These are phyloP conservation scores for Phytophthora melonis DNA, from an alignment of 352 stramenopile species.

Conservation along the genomic window DNA sequence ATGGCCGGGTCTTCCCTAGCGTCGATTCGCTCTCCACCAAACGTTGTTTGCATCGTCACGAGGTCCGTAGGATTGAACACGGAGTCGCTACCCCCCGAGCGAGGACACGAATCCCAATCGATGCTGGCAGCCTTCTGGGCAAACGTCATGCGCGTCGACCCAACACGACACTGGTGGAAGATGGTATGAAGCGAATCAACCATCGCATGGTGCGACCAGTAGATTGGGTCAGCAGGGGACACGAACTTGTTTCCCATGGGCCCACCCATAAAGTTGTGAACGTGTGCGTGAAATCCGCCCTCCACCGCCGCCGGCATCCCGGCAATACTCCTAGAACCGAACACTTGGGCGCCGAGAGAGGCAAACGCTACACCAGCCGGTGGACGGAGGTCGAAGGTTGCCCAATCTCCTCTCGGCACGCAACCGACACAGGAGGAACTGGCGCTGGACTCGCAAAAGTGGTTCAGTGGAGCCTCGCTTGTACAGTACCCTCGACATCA, in stretches of 20 bases:
- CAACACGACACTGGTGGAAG: conserved; percentile 68
- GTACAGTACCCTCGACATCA: conserved; percentile 38
- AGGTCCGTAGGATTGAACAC: conserved; percentile 50
- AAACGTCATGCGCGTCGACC: conserved; percentile 43
- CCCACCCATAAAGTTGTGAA: conserved; percentile 49
- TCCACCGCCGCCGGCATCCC: conserved; percentile 47
- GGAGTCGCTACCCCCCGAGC: conserved; percentile 14
- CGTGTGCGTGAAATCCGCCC: conserved; percentile 43
- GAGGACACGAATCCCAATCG: background rate
- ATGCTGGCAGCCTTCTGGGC: conserved; percentile 44
- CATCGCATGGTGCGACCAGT: conserved; percentile 72
- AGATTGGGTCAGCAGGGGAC: conserved; percentile 62
- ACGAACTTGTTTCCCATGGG: conserved; percentile 44
- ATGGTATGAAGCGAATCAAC: conserved; percentile 66
- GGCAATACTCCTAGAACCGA: conserved; percentile 44
- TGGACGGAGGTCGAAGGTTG: conserved; percentile 19
- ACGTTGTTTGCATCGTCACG: conserved; percentile 43
- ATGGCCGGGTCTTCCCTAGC: conserved; percentile 42
- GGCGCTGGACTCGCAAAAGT: conserved; percentile 49
- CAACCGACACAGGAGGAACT: background rate
- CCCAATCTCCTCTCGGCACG: conserved; percentile 28
- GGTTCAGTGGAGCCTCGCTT: conserved; percentile 38
- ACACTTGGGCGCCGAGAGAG: conserved; percentile 43
- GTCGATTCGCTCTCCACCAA: conserved; percentile 25
- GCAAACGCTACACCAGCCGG: conserved; percentile 23